Conservation (phyloP, 495 filamentous ascomycete species). For the Aspergillus avenaceus region DNA sequence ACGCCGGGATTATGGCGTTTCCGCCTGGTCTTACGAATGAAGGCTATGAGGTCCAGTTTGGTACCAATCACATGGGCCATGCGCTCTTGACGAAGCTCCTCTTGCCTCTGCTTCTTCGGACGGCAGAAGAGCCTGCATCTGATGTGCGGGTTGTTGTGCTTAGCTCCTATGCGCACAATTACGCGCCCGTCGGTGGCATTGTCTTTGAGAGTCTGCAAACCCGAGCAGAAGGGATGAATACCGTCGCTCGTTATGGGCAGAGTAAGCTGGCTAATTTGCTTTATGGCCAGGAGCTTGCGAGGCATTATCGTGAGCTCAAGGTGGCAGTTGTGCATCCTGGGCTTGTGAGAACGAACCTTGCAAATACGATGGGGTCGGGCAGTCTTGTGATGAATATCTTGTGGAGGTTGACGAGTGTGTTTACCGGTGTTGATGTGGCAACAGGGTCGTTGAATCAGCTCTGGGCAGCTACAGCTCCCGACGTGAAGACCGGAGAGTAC, state of each 20-base stretch:
- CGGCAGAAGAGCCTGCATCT: constrained; percentile 30
- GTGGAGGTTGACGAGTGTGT: not conserved
- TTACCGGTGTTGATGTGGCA: constrained; percentile 3
- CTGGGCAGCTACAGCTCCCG: constrained; percentile 39
- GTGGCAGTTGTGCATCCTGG: constrained; percentile 37
- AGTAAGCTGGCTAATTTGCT: constrained; percentile 48
- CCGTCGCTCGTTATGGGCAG: constrained; percentile 34
- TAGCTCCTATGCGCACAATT: constrained; percentile 28
- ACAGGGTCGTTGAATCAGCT: constrained; percentile 46
- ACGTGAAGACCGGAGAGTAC: constrained; percentile 35
- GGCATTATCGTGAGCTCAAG: constrained; percentile 36
- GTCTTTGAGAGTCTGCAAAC: constrained; percentile 29
- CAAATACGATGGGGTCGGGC: constrained; percentile 1
- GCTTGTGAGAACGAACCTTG: constrained; percentile 29
- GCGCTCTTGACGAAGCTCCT: constrained; percentile 52
- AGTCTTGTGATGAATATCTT: not conserved
- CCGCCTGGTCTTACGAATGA: constrained; percentile 42
- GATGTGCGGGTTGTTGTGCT: constrained; percentile 31
- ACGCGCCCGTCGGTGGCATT: constrained; percentile 43
- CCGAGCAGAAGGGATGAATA: not conserved
- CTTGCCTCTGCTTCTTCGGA: too few relatives aligned
- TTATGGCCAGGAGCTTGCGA: constrained; percentile 35
- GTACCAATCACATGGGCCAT: constrained; percentile 61
- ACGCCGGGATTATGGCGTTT: constrained; percentile 59
- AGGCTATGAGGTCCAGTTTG: constrained; percentile 61